Conservation (phyloP, 306 rosid species). For the Castanea crenata region DNA sequence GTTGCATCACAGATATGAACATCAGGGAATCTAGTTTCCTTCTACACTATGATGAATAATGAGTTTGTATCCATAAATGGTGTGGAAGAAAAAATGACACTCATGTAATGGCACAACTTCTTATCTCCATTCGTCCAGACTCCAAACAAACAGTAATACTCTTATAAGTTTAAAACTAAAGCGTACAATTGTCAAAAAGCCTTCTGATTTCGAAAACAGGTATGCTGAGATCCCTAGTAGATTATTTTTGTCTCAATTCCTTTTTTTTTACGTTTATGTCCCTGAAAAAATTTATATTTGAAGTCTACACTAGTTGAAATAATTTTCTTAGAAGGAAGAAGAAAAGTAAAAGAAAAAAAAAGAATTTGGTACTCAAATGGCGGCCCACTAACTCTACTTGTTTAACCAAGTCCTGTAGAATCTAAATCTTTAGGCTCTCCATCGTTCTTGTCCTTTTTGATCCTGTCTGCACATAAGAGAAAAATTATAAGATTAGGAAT, state of each 20-base stretch:
- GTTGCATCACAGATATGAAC: neutral
- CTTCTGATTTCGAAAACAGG: neutral
- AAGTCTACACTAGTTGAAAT: neutral
- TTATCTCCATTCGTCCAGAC: neutral
- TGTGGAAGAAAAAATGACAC: neutral
- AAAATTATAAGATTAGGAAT: neutral
- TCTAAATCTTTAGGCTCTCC: neutral
- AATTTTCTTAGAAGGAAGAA: neutral
- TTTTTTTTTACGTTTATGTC: neutral
- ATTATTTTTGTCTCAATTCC: neutral
- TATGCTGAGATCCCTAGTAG: neutral
- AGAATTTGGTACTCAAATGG: neutral
- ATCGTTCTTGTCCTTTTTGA: neutral
- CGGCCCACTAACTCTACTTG: neutral
- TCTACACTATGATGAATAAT: neutral
- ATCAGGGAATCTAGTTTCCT: neutral
- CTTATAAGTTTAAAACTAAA: neutral
- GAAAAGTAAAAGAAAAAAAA: neutral
- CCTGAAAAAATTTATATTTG: neutral
- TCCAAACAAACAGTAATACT: neutral
- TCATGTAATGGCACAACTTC: neutral
- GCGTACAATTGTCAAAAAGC: neutral
- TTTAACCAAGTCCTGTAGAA: neutral
- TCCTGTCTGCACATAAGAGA: neutral
- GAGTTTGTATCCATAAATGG: neutral